phyloP scores from a whole-genome alignment of 169 alveolate species.

The Eimeria maxima region DNA sequence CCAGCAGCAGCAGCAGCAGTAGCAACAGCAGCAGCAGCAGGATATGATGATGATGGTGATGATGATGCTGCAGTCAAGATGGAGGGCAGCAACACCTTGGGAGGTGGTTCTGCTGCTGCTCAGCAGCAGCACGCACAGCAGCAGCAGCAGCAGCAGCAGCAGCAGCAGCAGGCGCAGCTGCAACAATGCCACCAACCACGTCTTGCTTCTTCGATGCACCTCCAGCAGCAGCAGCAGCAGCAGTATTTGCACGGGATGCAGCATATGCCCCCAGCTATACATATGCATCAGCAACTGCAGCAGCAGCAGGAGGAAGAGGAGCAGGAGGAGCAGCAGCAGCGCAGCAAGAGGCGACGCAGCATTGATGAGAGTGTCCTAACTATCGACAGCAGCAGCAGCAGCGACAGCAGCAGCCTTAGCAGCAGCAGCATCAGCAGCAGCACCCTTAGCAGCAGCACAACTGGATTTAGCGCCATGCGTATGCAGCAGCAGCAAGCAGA shows the following conservation, averaged over 20 bases:
- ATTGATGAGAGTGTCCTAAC: not conserved
- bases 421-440: conserved; percentile 50
- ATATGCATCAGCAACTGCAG: conserved; percentile 36
- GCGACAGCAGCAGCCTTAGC: conserved; percentile 24
- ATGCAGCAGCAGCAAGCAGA: not conserved
- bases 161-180: conserved; percentile 36
- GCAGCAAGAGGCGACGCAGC: conserved; percentile 51
- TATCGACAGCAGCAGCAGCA: conserved; percentile 32
- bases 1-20: not conserved
- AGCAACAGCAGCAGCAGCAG: not conserved
- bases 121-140: conserved; percentile 10
- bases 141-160: conserved; percentile 30
- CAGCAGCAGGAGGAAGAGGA: conserved; percentile 42
- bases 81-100: not conserved
- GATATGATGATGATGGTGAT: not conserved
- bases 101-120: conserved; percentile 1
- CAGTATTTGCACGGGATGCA: conserved; percentile 26
- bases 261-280: conserved; percentile 40
- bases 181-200: not conserved
- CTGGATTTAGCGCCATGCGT: not conserved
- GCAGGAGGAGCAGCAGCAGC: conserved; percentile 66
- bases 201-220: not conserved
- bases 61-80: too few relatives aligned
- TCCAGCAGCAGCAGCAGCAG: conserved; percentile 55
- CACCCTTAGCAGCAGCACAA: conserved; percentile 30